Conservation (phyloP, 208 protist species). For the Eutreptiella sp. region DNA sequence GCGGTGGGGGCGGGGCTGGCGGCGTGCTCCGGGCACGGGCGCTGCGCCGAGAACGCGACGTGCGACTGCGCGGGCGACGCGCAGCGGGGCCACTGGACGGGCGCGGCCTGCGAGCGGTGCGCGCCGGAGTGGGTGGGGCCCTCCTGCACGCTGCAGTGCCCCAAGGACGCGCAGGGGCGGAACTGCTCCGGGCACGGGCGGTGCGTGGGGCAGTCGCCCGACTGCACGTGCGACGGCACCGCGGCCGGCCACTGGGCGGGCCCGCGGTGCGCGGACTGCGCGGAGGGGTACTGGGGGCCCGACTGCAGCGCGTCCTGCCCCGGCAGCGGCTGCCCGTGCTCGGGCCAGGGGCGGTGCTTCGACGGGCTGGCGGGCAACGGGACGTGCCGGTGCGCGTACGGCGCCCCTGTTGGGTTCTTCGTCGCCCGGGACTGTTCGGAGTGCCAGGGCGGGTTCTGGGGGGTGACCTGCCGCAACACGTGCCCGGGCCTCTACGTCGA, state of each 20-base stretch:
- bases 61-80: neutral
- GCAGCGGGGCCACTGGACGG: neutral
- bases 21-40: neutral
- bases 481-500: too few species aligned
- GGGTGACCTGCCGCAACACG: conserved; percentile 16
- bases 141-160: neutral
- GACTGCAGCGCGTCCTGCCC: conserved; percentile 2
- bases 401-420: too few species aligned
- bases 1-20: neutral
- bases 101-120: conserved; percentile 8
- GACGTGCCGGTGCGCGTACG: conserved; percentile 15
- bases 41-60: neutral
- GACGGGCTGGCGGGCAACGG: conserved; percentile 6
- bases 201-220: neutral
- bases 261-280: neutral
- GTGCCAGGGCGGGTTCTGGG: conserved; percentile 2
- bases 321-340: conserved; percentile 7
- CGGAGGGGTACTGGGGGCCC: neutral
- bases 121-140: neutral
- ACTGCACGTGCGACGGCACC: conserved; percentile 9
- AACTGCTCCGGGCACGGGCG: neutral
- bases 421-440: too few species aligned
- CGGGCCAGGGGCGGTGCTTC: neutral
- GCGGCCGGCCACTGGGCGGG: neutral
- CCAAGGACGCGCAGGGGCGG: neutral